Evolutionary conservation across 306 rosid genomes (phyloP), one percentile per base, ranked within the genome.

Genomic region (Hippophae gyantsensis): DNA sequence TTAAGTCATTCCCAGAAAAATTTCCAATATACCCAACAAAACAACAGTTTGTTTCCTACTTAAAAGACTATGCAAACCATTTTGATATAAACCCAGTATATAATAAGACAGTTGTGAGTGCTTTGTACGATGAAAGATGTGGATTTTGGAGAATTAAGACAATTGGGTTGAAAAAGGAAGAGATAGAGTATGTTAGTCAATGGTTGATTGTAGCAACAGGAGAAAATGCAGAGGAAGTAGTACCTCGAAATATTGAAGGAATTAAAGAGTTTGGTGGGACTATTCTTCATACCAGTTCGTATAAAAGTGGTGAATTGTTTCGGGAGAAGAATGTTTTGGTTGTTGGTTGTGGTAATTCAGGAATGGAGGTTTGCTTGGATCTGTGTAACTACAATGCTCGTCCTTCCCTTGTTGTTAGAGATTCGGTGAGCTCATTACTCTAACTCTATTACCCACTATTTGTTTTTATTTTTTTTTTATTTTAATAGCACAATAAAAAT

Each of bases 271-370:
- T 93, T 61, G 62, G 63, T 6, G 99, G 99, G 42, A 61, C 76
- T 10, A 43, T 86, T 23, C 11, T 76, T 7, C 99, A 93, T 61
- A 89, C 90, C 3, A 82, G 97, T 59, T 67, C 53, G 26, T 93
- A 86, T 47, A 93, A 82, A 63, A 89, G 78, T 9, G 99, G 99
- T 0, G 81, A 42, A 48, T 48, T 13, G 80, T 93, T 80, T 60
- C 26, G 75, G 43, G 96, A 88, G 48, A 86, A 84, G 68, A 83
- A 69, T 26, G 95, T 89, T 66, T 70, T 93, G 84, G 99, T 93
- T 3, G 84, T 93, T 10, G 99, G 99, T 7, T 93, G 95, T 64
- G 99, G 99, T 2, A 93, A 93, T 69, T 93, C 99, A 0, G 99
- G 99, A 53, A 86, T 89, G 99, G 99, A 93, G 73, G 78, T 93